These are phyloP conservation scores for Pilaira anomala DNA, from an alignment of 192 early-diverging fungal genomes.

Conservation along the genomic window DNA sequence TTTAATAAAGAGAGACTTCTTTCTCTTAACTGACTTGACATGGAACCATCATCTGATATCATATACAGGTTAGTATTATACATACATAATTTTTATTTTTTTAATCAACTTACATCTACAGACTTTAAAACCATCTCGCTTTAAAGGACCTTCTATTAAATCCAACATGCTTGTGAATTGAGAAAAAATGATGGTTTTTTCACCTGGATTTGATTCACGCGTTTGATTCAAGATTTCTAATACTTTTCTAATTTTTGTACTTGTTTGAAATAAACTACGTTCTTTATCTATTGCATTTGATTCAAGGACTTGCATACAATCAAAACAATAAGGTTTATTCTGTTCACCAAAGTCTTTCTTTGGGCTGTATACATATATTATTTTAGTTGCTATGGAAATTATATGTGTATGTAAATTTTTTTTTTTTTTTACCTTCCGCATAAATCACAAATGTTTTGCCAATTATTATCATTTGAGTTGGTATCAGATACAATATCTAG, in stretches of 20 bases:
- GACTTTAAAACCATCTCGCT: slow-evolving; percentile 35
- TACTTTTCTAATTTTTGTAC: slow-evolving; percentile 42
- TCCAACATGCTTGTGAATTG: slow-evolving; percentile 54
- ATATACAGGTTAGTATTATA: too few species aligned
- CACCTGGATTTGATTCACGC: slow-evolving; percentile 42
- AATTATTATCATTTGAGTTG: not conserved
- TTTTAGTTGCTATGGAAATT: too few species aligned
- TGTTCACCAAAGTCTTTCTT: not conserved
- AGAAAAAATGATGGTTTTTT: slow-evolving; percentile 61
- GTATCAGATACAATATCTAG: slow-evolving; percentile 21
- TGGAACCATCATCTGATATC: slow-evolving; percentile 33
- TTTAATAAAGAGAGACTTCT: slow-evolving; percentile 60
- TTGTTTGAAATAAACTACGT: slow-evolving; percentile 11
- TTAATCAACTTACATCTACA: slow-evolving; percentile 40
- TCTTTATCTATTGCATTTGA: not conserved
- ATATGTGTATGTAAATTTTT: not conserved
- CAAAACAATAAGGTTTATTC: not conserved
- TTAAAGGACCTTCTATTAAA: slow-evolving; percentile 48
- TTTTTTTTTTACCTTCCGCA: slow-evolving; percentile 22
- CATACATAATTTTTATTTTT: too few species aligned
- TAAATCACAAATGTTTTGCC: slow-evolving; percentile 15
- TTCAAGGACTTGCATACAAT: too few species aligned
- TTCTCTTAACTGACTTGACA: slow-evolving; percentile 49
- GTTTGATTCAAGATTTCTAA: slow-evolving; percentile 45
- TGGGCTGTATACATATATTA: not conserved